These are phyloP conservation scores for Diaporthe batatas DNA, from an alignment of 2,329 filamentous ascomycete genomes.

Conservation along the genomic window DNA sequence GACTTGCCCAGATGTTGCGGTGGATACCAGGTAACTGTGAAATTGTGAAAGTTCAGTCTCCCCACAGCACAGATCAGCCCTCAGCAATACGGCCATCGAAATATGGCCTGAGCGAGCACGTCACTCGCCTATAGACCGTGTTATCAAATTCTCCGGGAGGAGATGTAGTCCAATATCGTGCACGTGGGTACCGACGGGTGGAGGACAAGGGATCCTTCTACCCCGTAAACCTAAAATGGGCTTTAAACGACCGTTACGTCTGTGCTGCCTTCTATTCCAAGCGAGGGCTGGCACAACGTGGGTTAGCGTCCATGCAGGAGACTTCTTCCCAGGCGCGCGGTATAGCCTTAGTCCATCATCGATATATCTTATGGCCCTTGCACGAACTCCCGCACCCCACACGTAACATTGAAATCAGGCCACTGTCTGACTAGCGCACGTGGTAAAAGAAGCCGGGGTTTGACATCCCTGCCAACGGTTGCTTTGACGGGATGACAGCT, in stretches of 20 bases:
- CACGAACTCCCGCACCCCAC: not conserved
- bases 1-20: not conserved
- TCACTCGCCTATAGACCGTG: not conserved
- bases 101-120: not conserved
- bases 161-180: not conserved
- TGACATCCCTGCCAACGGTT: not conserved
- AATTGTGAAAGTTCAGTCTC: constrained; percentile 1
- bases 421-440: constrained; percentile 21
- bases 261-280: not conserved
- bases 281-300: not conserved
- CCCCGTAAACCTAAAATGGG: not conserved
- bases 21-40: not conserved
- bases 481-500: not conserved
- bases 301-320: constrained; percentile 1
- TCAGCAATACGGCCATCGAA: not conserved
- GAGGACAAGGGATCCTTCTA: no score
- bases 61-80: not conserved
- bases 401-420: not conserved
- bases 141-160: not conserved
- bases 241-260: not conserved
- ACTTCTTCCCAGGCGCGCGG: not conserved
- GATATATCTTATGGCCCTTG: not conserved
- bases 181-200: not conserved
- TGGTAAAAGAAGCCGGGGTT: constrained; percentile 17
- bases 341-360: not conserved